Evolutionary conservation across 202 grass and related monocot genomes (phyloP), one percentile per base, ranked within the genome.

Genomic region (Setaria viridis): DNA sequence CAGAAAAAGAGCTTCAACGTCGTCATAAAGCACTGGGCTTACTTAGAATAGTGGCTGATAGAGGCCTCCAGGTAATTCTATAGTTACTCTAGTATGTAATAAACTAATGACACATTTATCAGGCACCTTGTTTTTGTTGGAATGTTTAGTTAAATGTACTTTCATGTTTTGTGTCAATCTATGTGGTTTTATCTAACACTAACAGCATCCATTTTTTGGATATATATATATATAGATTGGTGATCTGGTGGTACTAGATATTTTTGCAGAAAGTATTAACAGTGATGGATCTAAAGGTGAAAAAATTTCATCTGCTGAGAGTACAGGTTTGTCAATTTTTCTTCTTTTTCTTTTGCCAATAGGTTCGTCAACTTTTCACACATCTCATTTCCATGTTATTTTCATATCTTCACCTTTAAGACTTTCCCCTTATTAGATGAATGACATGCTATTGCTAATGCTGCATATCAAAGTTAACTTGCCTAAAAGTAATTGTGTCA

Each of bases 161-260:
- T 10, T 72, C 39, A 58, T 82, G 56, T 25, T 59, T 39, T 65
- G 13, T 47, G 64, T 72, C 10, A 19, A 11, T 19, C 2, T 39
- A 74, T 46, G 67, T 51, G 75, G 6, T 75, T 43, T 69, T 60
- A 32, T 45, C 30, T 80, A 80, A 87, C 12, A 50, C n/a, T 84
- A 80, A 87, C 12, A 50, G 2, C 60, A 82, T 78, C 59, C 51
- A 74, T 80, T 70, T 76, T 85, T 50, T 92, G 42, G 7, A 84
- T 84, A 39, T 41, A 25, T 25, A 25, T 25, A 25, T 70, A 55
- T 80, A 75, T 90, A 99, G 97, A 80, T 94, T 49, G 90, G 93
- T n/a, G 93, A 96, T 89, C 85, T 99, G 71, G 92, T 89, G 19
- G 90, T 99, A 68, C 78, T 99, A 83, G 97, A 99, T 96, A 96